Conservation (phyloP, 768 basidiomycete genomes). For the Russula virescens region DNA sequence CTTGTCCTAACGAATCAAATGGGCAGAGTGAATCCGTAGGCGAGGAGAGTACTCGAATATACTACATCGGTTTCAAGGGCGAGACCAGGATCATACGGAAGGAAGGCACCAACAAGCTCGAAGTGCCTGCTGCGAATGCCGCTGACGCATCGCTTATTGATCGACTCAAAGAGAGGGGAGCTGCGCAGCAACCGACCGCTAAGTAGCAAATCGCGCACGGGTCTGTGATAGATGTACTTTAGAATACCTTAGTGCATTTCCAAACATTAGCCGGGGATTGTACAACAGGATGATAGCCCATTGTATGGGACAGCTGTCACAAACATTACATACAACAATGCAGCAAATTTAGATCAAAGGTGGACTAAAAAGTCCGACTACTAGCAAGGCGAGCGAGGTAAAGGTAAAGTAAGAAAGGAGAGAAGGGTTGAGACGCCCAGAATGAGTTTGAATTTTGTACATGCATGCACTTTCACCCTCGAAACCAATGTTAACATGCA, state of each 20-base stretch:
- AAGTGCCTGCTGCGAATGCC: conserved; percentile 75
- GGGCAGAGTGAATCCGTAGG: conserved; percentile 61
- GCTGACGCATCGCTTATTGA: conserved; percentile 67
- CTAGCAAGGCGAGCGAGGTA: too few species aligned
- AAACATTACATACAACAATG: background rate
- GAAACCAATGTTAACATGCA: background rate
- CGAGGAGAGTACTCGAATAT: conserved; percentile 59
- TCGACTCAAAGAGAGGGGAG: conserved; percentile 49
- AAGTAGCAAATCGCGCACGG: conserved; percentile 28
- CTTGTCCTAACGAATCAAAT: conserved; percentile 2
- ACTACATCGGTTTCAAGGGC: conserved; percentile 81
- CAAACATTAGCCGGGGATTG: too few species aligned
- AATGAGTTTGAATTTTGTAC: background rate
- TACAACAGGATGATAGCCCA: too few species aligned
- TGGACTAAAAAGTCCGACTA: too few species aligned
- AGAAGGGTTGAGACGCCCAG: background rate
- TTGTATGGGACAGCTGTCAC: background rate
- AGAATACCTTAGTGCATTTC: background rate
- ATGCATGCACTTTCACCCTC: background rate
- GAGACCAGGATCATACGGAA: conserved; percentile 50
- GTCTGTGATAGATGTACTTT: background rate
- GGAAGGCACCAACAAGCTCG: conserved; percentile 57
- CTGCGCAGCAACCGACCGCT: conserved; percentile 60
- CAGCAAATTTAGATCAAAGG: background rate
- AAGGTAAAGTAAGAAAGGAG: background rate